Conservation (phyloP, 2,329 filamentous ascomycete species). For the Xylaria sp. region DNA sequence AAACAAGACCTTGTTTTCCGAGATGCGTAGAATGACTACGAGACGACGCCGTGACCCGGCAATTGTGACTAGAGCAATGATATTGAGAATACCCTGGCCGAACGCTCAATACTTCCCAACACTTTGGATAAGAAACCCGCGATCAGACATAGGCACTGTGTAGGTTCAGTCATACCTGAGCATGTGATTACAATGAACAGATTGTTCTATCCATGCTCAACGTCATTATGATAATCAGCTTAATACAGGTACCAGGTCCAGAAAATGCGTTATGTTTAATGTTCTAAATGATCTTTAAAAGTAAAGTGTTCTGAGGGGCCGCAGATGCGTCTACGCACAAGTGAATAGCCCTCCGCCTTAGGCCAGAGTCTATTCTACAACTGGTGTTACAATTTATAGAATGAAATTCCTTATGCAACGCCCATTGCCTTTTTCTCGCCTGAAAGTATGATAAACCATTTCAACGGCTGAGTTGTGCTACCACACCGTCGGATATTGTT, state of each 20-base stretch:
- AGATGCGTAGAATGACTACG: background rate
- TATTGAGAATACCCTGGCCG: background rate
- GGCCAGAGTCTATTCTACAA: conserved; percentile 31
- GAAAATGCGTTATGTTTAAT: background rate
- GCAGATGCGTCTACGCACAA: background rate
- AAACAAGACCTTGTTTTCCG: background rate
- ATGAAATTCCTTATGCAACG: background rate
- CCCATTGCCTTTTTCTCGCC: conserved; percentile 6
- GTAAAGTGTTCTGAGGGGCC: background rate
- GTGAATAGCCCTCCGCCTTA: background rate
- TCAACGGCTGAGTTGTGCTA: background rate
- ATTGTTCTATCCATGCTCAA: no score
- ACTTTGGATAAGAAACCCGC: background rate
- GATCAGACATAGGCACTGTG: background rate
- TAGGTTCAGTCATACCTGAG: background rate
- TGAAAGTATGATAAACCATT: background rate
- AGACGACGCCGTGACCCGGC: background rate
- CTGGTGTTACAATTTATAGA: conserved; percentile 28
- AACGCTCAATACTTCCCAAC: background rate
- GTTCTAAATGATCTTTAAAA: background rate
- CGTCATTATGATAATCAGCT: background rate
- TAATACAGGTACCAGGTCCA: background rate
- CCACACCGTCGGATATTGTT: background rate
- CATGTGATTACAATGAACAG: background rate
- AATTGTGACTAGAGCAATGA: no score